phyloP scores from a whole-genome alignment of 176 grass and related monocot genomes.

The Paspalum notatum region DNA sequence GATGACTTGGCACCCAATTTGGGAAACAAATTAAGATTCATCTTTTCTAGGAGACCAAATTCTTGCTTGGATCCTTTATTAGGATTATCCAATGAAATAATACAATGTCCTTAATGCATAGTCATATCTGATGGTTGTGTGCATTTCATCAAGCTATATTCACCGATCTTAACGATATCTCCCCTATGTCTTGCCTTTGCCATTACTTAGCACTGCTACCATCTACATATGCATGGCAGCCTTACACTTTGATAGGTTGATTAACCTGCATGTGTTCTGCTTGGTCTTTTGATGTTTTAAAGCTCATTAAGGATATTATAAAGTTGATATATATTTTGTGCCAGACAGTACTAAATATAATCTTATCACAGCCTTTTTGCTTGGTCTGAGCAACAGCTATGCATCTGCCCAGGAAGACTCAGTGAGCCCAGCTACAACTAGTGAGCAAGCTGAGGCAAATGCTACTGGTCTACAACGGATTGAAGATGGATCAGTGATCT shows the following conservation, averaged over 20 bases:
- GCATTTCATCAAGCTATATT: background rate
- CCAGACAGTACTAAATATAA: slow-evolving; percentile 19
- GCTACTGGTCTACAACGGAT: slow-evolving; percentile 52
- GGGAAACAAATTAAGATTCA: background rate
- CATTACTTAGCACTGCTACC: background rate
- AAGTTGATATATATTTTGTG: slow-evolving; percentile 9
- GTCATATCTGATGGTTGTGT: background rate
- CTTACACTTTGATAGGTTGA: background rate
- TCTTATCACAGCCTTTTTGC: slow-evolving; percentile 55
- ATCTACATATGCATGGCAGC: background rate
- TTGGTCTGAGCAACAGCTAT: slow-evolving; percentile 50
- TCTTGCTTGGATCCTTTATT: background rate
- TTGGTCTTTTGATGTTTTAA: background rate
- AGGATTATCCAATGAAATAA: background rate
- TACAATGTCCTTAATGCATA: background rate
- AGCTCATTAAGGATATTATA: background rate
- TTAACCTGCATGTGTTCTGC: background rate
- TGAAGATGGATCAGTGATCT: slow-evolving; percentile 89
- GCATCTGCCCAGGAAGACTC: slow-evolving; percentile 70
- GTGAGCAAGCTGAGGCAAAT: slow-evolving; percentile 55
- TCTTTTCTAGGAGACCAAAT: background rate
- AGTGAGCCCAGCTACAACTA: slow-evolving; percentile 42
- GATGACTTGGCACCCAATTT: background rate
- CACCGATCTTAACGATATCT: background rate
- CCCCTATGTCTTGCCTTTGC: background rate